phyloP scores from a whole-genome alignment of 1,284 basidiomycete species.

The Testicularia cyperi region DNA sequence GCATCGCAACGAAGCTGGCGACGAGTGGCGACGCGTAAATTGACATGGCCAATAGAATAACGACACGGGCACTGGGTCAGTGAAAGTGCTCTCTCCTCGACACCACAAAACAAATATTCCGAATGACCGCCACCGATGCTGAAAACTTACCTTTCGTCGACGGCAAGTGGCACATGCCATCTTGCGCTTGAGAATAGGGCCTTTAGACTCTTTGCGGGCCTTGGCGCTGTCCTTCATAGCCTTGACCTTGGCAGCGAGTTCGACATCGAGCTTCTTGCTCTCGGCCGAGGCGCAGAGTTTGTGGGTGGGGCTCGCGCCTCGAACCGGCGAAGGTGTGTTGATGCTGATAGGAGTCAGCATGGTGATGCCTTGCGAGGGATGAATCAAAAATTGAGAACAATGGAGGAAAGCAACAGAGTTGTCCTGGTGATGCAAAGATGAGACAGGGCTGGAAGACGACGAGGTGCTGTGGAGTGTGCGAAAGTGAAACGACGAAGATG shows the following conservation, averaged over 20 bases:
- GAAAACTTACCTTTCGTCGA: conserved; percentile 31
- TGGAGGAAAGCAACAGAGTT: too few species aligned
- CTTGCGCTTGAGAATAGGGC: conserved; percentile 40
- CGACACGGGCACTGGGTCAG: not conserved
- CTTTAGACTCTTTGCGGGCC: conserved; percentile 37
- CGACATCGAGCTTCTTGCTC: conserved; percentile 36
- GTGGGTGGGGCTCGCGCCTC: conserved; percentile 32
- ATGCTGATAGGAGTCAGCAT: conserved; percentile 40
- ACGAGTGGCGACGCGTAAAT: conserved; percentile 9
- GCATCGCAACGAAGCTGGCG: conserved; percentile 41
- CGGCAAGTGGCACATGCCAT: conserved; percentile 43
- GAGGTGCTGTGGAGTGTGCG: conserved; percentile 1
- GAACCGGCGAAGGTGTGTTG: conserved; percentile 32
- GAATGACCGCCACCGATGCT: too few species aligned
- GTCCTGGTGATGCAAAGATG: too few species aligned
- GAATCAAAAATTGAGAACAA: too few species aligned
- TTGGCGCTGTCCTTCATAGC: conserved; percentile 34
- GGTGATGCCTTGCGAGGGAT: conserved; percentile 1
- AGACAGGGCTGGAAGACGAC: not conserved
- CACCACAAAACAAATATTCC: too few species aligned
- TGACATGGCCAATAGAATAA: not conserved
- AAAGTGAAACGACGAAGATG: conserved; percentile 9
- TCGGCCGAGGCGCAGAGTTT: conserved; percentile 30
- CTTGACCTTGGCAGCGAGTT: conserved; percentile 34
- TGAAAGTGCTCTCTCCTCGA: too few species aligned